Evolutionary conservation across 1,139 yeast genomes (phyloP).

Genomic region (Saccharomyces hybrid): DNA sequence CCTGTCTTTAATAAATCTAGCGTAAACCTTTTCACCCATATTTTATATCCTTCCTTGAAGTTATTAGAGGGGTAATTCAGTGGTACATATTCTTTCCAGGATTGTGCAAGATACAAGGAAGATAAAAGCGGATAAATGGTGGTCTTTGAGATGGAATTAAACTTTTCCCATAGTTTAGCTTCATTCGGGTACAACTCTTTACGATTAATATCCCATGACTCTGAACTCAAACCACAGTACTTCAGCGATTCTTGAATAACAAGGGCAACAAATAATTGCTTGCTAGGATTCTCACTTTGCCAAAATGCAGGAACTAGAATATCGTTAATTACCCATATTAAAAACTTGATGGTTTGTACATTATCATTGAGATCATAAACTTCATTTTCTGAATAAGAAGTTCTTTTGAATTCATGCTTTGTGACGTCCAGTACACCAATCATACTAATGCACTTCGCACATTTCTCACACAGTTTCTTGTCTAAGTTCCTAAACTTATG

Average conservation of each 20-base stretch:
- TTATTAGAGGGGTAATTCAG: conserved; percentile 46
- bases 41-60: conserved; percentile 37
- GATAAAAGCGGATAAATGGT: conserved; percentile 69
- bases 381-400: conserved; percentile 41
- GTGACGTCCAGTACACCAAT: conserved; percentile 79
- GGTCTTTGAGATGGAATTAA: conserved; percentile 62
- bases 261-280: conserved; percentile 77
- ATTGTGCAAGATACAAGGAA: conserved; percentile 58
- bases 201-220: conserved; percentile 32
- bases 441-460: conserved; percentile 67
- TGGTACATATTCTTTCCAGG: conserved; percentile 38
- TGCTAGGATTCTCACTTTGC: conserved; percentile 82
- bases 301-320: conserved; percentile 74
- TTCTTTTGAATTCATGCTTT: conserved; percentile 45
- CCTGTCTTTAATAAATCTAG: conserved; percentile 50
- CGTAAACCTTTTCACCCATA: conserved; percentile 68
- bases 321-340: conserved; percentile 58
- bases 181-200: conserved; percentile 32
- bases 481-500: conserved; percentile 47
- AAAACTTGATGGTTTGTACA: conserved; percentile 57
- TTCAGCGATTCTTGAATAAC: conserved; percentile 83
- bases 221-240: conserved; percentile 47
- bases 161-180: conserved; percentile 48
- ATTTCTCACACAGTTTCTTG: conserved; percentile 45
- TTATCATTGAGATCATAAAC: conserved; percentile 55